A percentile compares a stretch with the other conserved stretches of the same genome.
Evolutionary conservation across 2,329 filamentous ascomycete species (phyloP).

Genomic region (Alternaria sp.): DNA sequence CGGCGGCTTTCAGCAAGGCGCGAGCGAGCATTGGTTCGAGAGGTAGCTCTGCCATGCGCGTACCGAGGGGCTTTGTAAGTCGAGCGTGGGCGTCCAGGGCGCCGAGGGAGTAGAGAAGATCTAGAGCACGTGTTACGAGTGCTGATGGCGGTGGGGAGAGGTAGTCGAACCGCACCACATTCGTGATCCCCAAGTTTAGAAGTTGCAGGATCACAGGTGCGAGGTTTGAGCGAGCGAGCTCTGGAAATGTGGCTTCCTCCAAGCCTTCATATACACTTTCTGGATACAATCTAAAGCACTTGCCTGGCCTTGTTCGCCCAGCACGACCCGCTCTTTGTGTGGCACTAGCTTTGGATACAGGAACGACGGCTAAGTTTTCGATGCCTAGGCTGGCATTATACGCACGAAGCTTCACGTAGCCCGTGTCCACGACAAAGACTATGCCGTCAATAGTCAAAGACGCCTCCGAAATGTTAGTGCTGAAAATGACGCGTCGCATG

Average conservation of each 20-base stretch:
- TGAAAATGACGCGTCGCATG: conserved; percentile 88
- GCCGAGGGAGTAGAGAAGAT: conserved; percentile 85
- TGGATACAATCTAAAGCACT: conserved; percentile 93
- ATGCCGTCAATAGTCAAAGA: conserved; percentile 94
- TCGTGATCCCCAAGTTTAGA: conserved; percentile 94
- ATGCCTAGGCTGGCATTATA: conserved; percentile 87
- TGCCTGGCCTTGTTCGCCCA: conserved; percentile 86
- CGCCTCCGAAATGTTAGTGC: conserved; percentile 96
- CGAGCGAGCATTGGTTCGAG: conserved; percentile 97
- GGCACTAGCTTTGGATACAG: conserved; percentile 91
- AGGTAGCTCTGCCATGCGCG: conserved; percentile 90
- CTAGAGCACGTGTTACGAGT: conserved; percentile 83
- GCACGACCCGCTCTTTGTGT: conserved; percentile 89
- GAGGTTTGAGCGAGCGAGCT: conserved; percentile 91
- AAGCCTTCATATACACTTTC: conserved; percentile 74
- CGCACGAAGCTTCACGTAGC: conserved; percentile 87
- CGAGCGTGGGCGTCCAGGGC: conserved; percentile 90
- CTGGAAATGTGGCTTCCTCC: conserved; percentile 78
- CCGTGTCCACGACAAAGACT: conserved; percentile 87
- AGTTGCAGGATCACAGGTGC: conserved; percentile 88
- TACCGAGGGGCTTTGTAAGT: conserved; percentile 85
- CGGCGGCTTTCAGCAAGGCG: conserved; percentile 75
- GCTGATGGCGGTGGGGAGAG: conserved; percentile 85
- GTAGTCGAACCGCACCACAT: conserved; percentile 89
- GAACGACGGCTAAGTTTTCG: conserved; percentile 81